These are phyloP conservation scores for Tuctoria greenei DNA, from an alignment of 176 grass and related monocot species.

Conservation along the genomic window DNA sequence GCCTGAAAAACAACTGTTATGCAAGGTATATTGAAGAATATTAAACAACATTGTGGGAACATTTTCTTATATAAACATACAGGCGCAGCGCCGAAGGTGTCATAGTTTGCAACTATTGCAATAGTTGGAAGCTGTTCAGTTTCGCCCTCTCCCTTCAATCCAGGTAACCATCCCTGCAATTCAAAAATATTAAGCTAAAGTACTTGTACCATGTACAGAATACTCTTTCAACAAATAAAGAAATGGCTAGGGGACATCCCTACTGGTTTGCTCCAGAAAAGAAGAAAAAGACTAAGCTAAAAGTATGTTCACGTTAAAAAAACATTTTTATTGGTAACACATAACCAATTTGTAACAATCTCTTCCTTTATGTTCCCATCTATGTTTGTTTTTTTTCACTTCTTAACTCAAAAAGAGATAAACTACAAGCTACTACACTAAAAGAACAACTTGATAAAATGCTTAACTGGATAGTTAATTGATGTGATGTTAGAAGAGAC, in stretches of 20 bases:
- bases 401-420: not conserved
- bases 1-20: slow-evolving; percentile 54
- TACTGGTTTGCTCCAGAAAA: too few relatives aligned
- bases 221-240: too few relatives aligned
- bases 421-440: not conserved
- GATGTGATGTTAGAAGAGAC: not conserved
- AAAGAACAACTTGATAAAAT: slow-evolving; percentile 19
- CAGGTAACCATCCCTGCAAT: slow-evolving; percentile 91
- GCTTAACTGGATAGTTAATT: slow-evolving; percentile 2
- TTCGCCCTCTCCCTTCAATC: slow-evolving; percentile 81
- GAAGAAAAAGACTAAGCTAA: too few relatives aligned
- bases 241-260: too few relatives aligned
- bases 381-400: not conserved
- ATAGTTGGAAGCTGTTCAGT: slow-evolving; percentile 91
- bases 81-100: slow-evolving; percentile 94
- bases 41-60: slow-evolving; percentile 10
- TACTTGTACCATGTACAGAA: too few relatives aligned
- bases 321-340: not conserved
- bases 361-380: slow-evolving; percentile 1
- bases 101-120: slow-evolving; percentile 96
- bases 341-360: not conserved
- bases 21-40: slow-evolving; percentile 25
- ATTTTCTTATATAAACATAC: slow-evolving; percentile 51
- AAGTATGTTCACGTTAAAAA: slow-evolving; percentile 10
- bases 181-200: slow-evolving; percentile 18